Evolutionary conservation across 225 moss, liverwort and hornwort species (phyloP), one percentile per base, ranked within the genome.

Genomic region (Pseudoscleropodium purum): DNA sequence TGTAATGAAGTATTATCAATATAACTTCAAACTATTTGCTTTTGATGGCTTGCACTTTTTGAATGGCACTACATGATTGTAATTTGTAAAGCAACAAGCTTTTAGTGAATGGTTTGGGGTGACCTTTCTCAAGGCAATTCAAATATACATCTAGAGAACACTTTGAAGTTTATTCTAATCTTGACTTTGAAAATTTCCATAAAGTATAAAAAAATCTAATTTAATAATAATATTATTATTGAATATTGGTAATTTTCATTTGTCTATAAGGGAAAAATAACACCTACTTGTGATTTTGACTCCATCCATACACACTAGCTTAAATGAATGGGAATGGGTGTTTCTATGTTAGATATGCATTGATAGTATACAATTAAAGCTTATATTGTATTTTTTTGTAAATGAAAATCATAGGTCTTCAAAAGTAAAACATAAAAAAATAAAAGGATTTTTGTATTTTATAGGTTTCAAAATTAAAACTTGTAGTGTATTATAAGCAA

Each of bases 261-360:
- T 75, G 7, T 49, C 16, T 18, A 16, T 1, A 43, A 49, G 47
- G 19, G 0, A 75, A 75, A 7, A 75, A 74, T 19, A 33, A 75
- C 4, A 75, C 12, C 4, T 30, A 47, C 6, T 47, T 75, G 33
- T 75, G 18, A 75, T 75, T 29, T 31, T 75, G 31, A 75, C 5
- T 20, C 11, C 13, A 12, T 75, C 7, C 49, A 20, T 33, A 75
- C 1, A 19, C 3, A 31, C 2, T 0, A 31, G 0, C 2, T 49
- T 31, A 12, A 41, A 27, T 43, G 5, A 43, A 43, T 3, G 5
- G 0, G 0, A 45, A 45, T 45, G 7, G 15, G 0, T 72, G 45
- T 45, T 45, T 41, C 10, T 45, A 45, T 3, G 1, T 16, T 29
- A 43, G 10, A 43, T 43, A 10, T 29, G 5, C 2, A 29, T 17